These are phyloP conservation scores for Cyclocybe cylindracea DNA, from an alignment of 768 basidiomycete species.

Conservation along the genomic window DNA sequence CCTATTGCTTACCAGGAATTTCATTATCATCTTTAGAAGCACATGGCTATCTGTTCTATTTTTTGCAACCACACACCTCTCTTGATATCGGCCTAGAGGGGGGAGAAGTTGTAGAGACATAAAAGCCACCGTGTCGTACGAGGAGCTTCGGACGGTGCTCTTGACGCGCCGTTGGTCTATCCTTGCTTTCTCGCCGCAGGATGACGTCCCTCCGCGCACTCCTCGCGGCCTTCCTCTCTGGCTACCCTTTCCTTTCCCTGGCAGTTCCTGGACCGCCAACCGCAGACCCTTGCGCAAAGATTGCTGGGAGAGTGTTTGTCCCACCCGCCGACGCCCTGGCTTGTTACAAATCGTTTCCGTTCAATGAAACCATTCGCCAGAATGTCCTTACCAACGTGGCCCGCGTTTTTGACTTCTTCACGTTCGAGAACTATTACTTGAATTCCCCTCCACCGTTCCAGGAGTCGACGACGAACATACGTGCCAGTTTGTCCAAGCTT, in stretches of 20 bases:
- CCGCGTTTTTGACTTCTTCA: conserved; percentile 53
- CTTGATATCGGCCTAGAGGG: too few species aligned
- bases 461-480: conserved; percentile 57
- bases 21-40: too few species aligned
- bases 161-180: too few species aligned
- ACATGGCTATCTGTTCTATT: too few species aligned
- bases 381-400: conserved; percentile 50
- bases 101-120: too few species aligned
- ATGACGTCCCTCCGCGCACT: neutral
- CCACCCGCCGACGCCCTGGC: conserved; percentile 56
- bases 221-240: neutral
- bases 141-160: too few species aligned
- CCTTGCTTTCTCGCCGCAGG: too few species aligned
- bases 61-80: too few species aligned
- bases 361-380: conserved; percentile 56
- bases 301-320: conserved; percentile 44
- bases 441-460: conserved; percentile 54
- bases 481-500: conserved; percentile 47
- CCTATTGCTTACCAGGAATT: too few species aligned
- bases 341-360: conserved; percentile 58
- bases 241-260: conserved; percentile 1
- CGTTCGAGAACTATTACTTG: conserved; percentile 53
- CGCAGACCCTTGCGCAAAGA: conserved; percentile 38
- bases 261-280: conserved; percentile 22
- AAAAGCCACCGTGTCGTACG: too few species aligned